Evolutionary conservation across 2,329 filamentous ascomycete species (phyloP).

Genomic region (Stemphylium lycopersici): DNA sequence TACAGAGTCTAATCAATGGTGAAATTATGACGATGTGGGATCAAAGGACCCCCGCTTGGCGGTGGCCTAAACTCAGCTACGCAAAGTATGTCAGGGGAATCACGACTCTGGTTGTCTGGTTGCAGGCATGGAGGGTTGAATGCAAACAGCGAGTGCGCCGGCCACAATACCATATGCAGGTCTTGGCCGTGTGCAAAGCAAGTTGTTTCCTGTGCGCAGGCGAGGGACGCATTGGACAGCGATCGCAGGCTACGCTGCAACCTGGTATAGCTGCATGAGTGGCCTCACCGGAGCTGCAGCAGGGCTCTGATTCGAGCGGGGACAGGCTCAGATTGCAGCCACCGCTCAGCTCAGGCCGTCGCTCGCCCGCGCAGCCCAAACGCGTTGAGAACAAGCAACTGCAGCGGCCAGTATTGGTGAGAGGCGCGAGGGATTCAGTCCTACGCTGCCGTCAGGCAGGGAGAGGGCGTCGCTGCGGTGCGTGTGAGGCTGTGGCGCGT

Average conservation of each 20-base stretch:
- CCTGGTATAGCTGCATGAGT: constrained; percentile 47
- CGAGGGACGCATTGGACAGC: constrained; percentile 42
- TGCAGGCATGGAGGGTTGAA: constrained; percentile 20
- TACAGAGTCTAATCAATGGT: constrained; percentile 23
- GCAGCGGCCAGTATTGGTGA: constrained; percentile 23
- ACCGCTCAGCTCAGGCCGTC: constrained; percentile 22
- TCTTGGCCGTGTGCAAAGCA: constrained; percentile 39
- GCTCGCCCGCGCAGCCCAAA: constrained; percentile 4
- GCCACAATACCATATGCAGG: constrained; percentile 35
- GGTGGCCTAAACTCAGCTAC: constrained; percentile 14
- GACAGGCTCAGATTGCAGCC: constrained; percentile 25
- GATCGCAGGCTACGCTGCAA: constrained; percentile 36
- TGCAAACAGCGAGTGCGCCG: constrained; percentile 26
- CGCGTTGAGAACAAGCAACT: constrained; percentile 16
- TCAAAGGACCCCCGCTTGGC: constrained; percentile 21
- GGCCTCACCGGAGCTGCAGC: constrained; percentile 41
- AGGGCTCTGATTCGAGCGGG: constrained; percentile 39
- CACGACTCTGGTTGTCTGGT: constrained; percentile 21
- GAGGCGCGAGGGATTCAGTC: constrained; percentile 15
- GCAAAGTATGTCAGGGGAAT: constrained; percentile 24
- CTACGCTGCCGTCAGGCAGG: constrained; percentile 13
- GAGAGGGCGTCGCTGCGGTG: constrained; percentile 10
- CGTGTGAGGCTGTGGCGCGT: constrained; percentile 7
- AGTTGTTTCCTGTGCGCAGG: constrained; percentile 34
- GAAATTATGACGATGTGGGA: constrained; percentile 39